Conservation (phyloP, 169 alveolate species). For the Cryptosporidium bovis region DNA sequence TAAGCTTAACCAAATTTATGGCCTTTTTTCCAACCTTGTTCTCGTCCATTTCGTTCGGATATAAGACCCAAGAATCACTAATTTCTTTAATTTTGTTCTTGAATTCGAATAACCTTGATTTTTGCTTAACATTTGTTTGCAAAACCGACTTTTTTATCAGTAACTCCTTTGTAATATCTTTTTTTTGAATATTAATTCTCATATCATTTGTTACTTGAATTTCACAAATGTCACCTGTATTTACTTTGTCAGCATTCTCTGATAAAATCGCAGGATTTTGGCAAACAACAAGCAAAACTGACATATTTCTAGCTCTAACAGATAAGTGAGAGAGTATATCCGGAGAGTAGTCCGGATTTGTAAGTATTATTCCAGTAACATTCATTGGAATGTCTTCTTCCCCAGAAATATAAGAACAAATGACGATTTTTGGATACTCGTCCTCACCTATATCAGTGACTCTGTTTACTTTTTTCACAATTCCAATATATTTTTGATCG, state of each 20-base stretch:
- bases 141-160: background rate
- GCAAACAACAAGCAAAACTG: conserved; percentile 86
- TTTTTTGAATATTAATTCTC: conserved; percentile 28
- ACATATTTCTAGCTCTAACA: conserved; percentile 91
- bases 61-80: conserved; percentile 11
- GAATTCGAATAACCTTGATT: conserved; percentile 16
- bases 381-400: conserved; percentile 93
- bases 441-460: conserved; percentile 39
- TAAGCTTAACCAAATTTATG: conserved; percentile 26
- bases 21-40: conserved; percentile 70
- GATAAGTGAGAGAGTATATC: conserved; percentile 92
- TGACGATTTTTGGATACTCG: conserved; percentile 26
- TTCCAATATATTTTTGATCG: conserved; percentile 36
- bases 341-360: conserved; percentile 88
- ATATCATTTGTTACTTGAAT: conserved; percentile 16
- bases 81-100: conserved; percentile 33
- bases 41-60: conserved; percentile 32
- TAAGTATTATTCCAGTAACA: conserved; percentile 85
- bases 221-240: conserved; percentile 29
- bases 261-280: conserved; percentile 76
- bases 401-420: conserved; percentile 81
- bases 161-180: background rate
- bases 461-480: conserved; percentile 24
- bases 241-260: background rate
- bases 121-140: conserved; percentile 16